A percentile compares a stretch with the other conserved stretches of the same genome.
phyloP scores from a whole-genome alignment of 1,139 yeast genomes.

The Pichia sp. region DNA sequence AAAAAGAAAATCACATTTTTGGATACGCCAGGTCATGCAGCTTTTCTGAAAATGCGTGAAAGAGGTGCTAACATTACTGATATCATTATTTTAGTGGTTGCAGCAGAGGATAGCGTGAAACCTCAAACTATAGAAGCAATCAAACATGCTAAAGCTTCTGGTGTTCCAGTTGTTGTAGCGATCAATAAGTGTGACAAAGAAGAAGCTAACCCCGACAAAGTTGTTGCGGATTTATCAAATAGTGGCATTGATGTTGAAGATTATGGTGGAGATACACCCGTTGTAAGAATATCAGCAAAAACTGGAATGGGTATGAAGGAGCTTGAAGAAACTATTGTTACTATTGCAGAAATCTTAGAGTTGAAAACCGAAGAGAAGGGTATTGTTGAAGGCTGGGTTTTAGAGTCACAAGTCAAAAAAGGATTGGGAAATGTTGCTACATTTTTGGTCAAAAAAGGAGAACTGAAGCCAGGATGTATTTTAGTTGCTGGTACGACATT shows the following conservation, averaged over 20 bases:
- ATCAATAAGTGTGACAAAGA: conserved; percentile 88
- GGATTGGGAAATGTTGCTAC: conserved; percentile 89
- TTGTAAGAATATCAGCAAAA: conserved; percentile 81
- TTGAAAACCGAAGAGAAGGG: conserved; percentile 56
- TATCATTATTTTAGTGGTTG: conserved; percentile 88
- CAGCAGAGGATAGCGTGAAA: conserved; percentile 97
- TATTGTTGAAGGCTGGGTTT: conserved; percentile 79
- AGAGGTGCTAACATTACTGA: conserved; percentile 95
- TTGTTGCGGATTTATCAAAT: conserved; percentile 69
- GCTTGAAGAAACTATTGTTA: conserved; percentile 81
- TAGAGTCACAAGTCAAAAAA: conserved; percentile 79
- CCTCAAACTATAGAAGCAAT: conserved; percentile 97
- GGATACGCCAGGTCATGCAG: conserved; percentile 99
- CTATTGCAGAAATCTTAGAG: conserved; percentile 80
- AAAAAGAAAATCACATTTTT: conserved; percentile 78
- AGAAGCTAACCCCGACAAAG: conserved; percentile 67
- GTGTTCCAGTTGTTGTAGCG: conserved; percentile 86
- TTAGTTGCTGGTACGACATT: conserved; percentile 83
- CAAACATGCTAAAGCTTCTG: conserved; percentile 81
- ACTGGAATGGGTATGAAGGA: conserved; percentile 79
- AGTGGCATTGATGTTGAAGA: conserved; percentile 85
- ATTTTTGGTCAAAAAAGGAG: conserved; percentile 75
- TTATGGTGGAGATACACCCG: conserved; percentile 93
- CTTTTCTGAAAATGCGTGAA: conserved; percentile 92
- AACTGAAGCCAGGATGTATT: conserved; percentile 63